These are phyloP conservation scores for Microdochium trichocladiopsis DNA, from an alignment of 2,329 filamentous ascomycete species.

Conservation along the genomic window DNA sequence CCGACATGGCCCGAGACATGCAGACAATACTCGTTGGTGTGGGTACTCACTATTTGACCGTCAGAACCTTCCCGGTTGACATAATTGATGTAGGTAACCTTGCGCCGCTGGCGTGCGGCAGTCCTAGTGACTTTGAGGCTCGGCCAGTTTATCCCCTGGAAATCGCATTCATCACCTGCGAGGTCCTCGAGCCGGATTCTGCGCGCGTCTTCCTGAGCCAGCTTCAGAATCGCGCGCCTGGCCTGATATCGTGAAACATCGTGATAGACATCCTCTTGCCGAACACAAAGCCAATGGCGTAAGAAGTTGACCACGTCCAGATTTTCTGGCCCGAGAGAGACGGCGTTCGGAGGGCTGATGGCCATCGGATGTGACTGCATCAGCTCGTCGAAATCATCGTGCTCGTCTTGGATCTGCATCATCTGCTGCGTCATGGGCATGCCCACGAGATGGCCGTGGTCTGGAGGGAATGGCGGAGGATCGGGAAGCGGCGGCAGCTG, in stretches of 20 bases:
- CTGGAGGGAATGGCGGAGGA: not conserved
- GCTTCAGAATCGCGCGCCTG: not conserved
- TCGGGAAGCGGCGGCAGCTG: not conserved
- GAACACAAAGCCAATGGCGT: not conserved
- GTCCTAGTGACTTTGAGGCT: conserved; percentile 41
- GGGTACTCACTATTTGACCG: conserved; percentile 35
- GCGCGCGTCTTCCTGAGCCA: conserved; percentile 12
- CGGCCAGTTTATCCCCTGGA: conserved; percentile 54
- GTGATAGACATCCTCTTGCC: not conserved
- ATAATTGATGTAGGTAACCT: conserved; percentile 49
- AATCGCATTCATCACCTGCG: conserved; percentile 46
- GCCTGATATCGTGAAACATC: not conserved
- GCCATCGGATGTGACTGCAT: not conserved
- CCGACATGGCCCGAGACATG: no score
- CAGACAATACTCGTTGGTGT: not conserved
- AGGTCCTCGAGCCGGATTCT: conserved; percentile 37
- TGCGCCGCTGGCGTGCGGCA: conserved; percentile 39
- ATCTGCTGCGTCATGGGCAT: not conserved
- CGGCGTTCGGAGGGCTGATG: not conserved
- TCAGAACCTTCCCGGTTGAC: conserved; percentile 43
- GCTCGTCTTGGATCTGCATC: not conserved
- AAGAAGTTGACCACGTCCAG: not conserved
- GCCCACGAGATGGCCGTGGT: not conserved
- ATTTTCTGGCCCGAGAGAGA: not conserved
- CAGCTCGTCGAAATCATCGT: not conserved